phyloP scores from a whole-genome alignment of 2,329 filamentous ascomycete genomes.

The Neoscytalidium dimidiatum region DNA sequence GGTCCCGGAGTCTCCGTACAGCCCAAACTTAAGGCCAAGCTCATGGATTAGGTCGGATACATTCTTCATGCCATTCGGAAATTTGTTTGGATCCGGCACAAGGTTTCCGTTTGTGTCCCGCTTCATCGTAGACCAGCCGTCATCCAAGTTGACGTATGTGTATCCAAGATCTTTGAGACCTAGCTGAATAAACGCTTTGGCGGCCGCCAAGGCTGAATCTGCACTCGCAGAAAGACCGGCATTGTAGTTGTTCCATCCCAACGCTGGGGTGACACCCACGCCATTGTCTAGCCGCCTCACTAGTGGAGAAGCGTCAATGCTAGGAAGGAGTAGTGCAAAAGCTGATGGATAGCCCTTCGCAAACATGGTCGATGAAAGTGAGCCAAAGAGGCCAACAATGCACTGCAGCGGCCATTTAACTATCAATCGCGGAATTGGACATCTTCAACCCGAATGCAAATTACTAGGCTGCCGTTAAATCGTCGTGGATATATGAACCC shows the following conservation, averaged over 20 bases:
- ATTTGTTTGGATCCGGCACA: constrained; percentile 37
- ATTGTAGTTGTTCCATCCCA: constrained; percentile 28
- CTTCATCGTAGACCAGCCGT: constrained; percentile 35
- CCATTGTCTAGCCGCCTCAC: constrained; percentile 23
- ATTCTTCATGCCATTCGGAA: constrained; percentile 40
- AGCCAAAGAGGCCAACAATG: neutral
- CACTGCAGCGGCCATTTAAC: neutral
- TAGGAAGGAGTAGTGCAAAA: neutral
- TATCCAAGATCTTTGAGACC: constrained; percentile 29
- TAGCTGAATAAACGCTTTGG: neutral
- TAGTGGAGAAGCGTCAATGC: neutral
- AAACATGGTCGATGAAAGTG: neutral
- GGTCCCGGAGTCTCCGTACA: constrained; percentile 39
- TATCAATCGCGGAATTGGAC: neutral
- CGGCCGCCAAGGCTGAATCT: neutral
- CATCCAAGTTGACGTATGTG: constrained; percentile 33
- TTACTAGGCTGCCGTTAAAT: constrained; percentile 10
- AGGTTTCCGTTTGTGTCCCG: constrained; percentile 28
- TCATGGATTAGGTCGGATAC: constrained; percentile 39
- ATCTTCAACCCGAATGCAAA: neutral
- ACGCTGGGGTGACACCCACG: constrained; percentile 25
- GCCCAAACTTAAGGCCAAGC: constrained; percentile 42
- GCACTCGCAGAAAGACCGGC: constrained; percentile 3
- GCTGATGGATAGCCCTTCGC: neutral
- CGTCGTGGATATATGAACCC: constrained; percentile 3